Conservation (phyloP, 1,139 yeast species). For the Taphrina populina region DNA sequence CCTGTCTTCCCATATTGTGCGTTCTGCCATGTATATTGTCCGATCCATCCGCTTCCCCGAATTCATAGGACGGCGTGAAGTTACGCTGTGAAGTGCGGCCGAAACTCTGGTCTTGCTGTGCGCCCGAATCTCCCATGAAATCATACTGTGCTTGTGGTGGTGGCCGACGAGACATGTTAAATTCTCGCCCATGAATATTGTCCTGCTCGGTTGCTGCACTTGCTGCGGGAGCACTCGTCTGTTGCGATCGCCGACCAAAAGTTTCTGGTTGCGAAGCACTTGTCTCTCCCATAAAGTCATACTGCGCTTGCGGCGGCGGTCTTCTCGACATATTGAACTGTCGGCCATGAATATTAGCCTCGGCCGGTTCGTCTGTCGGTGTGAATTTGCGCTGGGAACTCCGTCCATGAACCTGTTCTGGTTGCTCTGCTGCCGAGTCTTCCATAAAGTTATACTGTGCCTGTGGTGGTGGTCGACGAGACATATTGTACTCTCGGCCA, state of each 20-base stretch:
- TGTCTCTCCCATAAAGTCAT: conserved; percentile 13
- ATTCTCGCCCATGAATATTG: conserved; percentile 18
- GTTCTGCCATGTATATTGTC: conserved; percentile 26
- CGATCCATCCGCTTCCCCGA: neutral
- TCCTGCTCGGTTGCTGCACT: conserved; percentile 5
- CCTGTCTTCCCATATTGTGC: conserved; percentile 19
- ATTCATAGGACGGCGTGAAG: conserved; percentile 9
- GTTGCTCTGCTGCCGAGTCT: conserved; percentile 4
- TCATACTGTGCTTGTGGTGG: conserved; percentile 33
- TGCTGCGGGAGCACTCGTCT: conserved; percentile 7
- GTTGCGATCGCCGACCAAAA: conserved; percentile 14
- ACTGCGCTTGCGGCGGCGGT: conserved; percentile 28
- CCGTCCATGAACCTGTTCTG: neutral
- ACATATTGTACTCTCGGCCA: conserved; percentile 10
- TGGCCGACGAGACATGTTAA: conserved; percentile 16
- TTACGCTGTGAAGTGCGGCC: conserved; percentile 23
- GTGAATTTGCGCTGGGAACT: conserved; percentile 1
- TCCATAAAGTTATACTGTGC: conserved; percentile 25
- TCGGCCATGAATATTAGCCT: conserved; percentile 25
- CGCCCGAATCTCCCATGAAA: conserved; percentile 14
- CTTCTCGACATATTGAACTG: conserved; percentile 25
- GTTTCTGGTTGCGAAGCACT: neutral
- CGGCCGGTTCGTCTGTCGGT: conserved; percentile 3
- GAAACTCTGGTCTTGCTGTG: conserved; percentile 1
- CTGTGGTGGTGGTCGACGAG: conserved; percentile 23